These are phyloP conservation scores for Fusarium sp. DNA, from an alignment of 2,329 filamentous ascomycete genomes.

Conservation along the genomic window DNA sequence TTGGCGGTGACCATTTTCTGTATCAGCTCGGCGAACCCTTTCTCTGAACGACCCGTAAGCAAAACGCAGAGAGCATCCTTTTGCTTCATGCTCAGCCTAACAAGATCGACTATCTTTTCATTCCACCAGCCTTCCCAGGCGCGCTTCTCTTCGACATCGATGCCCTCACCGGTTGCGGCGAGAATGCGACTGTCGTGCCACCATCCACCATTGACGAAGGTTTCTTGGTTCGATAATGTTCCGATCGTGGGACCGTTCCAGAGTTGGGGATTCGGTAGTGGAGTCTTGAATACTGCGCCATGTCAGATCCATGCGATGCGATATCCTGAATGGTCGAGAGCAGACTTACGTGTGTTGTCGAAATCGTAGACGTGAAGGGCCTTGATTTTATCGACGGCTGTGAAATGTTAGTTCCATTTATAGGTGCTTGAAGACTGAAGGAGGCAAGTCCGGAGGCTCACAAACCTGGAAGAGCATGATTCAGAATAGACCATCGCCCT, in stretches of 20 bases:
- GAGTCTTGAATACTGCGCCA: conserved; percentile 83
- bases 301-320: conserved; percentile 1
- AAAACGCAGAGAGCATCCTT: conserved; percentile 87
- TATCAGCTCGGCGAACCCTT: conserved; percentile 80
- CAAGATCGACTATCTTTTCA: conserved; percentile 84
- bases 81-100: conserved; percentile 82
- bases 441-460: not conserved
- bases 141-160: conserved; percentile 81
- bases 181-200: conserved; percentile 95
- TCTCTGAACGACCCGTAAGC: conserved; percentile 86
- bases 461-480: conserved; percentile 76
- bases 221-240: conserved; percentile 78
- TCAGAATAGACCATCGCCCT: conserved; percentile 84
- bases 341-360: conserved; percentile 84
- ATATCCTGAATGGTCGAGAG: not conserved
- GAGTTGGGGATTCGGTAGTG: conserved; percentile 86
- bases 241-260: conserved; percentile 86
- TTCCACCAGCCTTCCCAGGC: conserved; percentile 98
- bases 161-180: conserved; percentile 83
- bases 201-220: conserved; percentile 88
- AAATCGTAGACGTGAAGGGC: conserved; percentile 96
- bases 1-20: conserved; percentile 83
- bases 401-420: conserved; percentile 21
- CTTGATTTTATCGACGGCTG: conserved; percentile 75
- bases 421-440: conserved; percentile 2